These are phyloP conservation scores for Nothophaeocryptopus gaeumannii DNA, from an alignment of 2,329 filamentous ascomycete genomes.

Conservation along the genomic window DNA sequence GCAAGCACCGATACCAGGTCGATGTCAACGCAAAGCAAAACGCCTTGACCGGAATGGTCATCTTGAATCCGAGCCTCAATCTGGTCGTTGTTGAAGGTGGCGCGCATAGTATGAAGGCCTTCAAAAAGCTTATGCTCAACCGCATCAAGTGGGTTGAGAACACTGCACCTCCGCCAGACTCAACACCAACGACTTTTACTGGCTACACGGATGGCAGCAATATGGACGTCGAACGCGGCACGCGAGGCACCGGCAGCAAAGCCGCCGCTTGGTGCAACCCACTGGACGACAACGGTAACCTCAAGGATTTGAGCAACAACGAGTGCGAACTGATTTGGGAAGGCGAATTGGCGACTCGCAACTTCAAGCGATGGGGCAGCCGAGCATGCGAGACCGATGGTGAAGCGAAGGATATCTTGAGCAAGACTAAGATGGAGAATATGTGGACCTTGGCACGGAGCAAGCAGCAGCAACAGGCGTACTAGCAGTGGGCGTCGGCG, in stretches of 20 bases:
- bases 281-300: conserved; percentile 70
- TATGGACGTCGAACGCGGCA: conserved; percentile 20
- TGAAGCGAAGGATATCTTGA: conserved; percentile 76
- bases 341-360: conserved; percentile 75
- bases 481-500: background rate
- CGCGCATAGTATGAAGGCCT: conserved; percentile 74
- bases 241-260: conserved; percentile 50
- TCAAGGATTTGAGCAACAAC: conserved; percentile 80
- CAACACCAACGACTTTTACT: conserved; percentile 32
- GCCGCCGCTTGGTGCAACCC: conserved; percentile 72
- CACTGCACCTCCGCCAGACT: conserved; percentile 56
- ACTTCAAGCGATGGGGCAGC: conserved; percentile 83
- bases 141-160: conserved; percentile 96
- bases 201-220: conserved; percentile 24
- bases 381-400: conserved; percentile 91
- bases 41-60: conserved; percentile 80
- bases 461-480: conserved; percentile 14
- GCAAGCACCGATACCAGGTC: conserved; percentile 88
- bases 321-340: conserved; percentile 84
- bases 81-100: conserved; percentile 91
- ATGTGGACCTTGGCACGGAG: conserved; percentile 90
- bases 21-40: conserved; percentile 88
- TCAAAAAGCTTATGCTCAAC: conserved; percentile 89
- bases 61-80: conserved; percentile 86
- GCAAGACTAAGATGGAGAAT: conserved; percentile 84